These are phyloP conservation scores for Rhizomucor pusillus DNA, from an alignment of 371 early-diverging fungal genomes.

Conservation along the genomic window DNA sequence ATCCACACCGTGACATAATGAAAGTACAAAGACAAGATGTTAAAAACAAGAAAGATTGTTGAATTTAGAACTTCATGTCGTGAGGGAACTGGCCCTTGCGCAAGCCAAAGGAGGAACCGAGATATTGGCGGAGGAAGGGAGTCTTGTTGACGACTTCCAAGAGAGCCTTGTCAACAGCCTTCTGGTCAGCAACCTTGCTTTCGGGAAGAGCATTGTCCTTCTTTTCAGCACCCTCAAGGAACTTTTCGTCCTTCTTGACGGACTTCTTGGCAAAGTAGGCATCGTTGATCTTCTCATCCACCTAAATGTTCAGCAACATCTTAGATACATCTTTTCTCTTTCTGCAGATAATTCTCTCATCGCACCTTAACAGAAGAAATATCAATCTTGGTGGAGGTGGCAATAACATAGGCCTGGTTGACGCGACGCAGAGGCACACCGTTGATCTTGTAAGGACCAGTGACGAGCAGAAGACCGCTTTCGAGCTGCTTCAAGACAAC, in stretches of 20 bases:
- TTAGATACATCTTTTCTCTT: not conserved
- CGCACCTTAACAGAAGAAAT: constrained; percentile 68
- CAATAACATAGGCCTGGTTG: constrained; percentile 97
- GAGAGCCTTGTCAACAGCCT: constrained; percentile 82
- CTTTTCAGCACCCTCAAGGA: constrained; percentile 75
- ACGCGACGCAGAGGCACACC: constrained; percentile 96
- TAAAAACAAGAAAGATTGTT: not conserved
- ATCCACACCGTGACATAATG: not conserved
- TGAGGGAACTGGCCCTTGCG: constrained; percentile 96
- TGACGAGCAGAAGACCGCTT: constrained; percentile 91
- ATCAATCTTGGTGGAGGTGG: constrained; percentile 96
- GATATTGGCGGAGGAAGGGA: constrained; percentile 84
- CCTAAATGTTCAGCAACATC: constrained; percentile 17
- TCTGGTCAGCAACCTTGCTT: constrained; percentile 80
- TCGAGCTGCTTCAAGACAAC: constrained; percentile 96
- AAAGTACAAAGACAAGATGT: not conserved
- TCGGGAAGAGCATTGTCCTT: constrained; percentile 44
- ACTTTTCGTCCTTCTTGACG: constrained; percentile 78
- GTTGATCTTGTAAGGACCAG: constrained; percentile 97
- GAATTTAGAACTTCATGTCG: constrained; percentile 84
- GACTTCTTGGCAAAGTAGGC: constrained; percentile 86
- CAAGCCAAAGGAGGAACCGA: constrained; percentile 82
- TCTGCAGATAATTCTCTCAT: not conserved
- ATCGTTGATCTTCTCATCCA: constrained; percentile 86
- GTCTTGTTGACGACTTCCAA: constrained; percentile 80